Evolutionary conservation across 306 rosid genomes (phyloP).

Genomic region (Prunus salicina): DNA sequence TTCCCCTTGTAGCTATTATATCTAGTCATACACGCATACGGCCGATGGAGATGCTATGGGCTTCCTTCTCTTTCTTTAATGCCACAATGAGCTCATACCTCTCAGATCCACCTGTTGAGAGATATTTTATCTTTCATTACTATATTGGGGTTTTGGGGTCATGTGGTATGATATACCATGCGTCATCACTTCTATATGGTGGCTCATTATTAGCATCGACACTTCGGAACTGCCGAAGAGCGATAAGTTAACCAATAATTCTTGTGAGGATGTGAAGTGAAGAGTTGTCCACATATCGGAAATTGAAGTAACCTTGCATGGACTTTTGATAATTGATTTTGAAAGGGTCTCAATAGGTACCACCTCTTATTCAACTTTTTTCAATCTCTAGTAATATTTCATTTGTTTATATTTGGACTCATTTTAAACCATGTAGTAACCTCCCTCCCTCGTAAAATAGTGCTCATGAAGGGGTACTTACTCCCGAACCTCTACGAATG

Average conservation of each 20-base stretch:
- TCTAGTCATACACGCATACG: constrained; percentile 12
- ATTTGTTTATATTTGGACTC: too few relatives aligned
- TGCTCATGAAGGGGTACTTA: too few relatives aligned
- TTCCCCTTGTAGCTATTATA: constrained; percentile 27
- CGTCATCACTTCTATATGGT: not conserved
- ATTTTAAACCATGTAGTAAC: too few relatives aligned
- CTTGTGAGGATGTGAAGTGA: too few relatives aligned
- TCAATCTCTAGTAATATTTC: too few relatives aligned
- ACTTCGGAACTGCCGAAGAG: not conserved
- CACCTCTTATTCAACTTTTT: too few relatives aligned
- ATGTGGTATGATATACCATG: not conserved
- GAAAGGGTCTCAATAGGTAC: too few relatives aligned
- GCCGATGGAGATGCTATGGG: constrained; percentile 33
- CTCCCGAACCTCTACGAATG: too few relatives aligned
- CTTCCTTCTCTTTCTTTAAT: constrained; percentile 46
- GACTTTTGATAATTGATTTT: too few relatives aligned
- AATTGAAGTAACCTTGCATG: too few relatives aligned
- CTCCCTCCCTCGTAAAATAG: too few relatives aligned
- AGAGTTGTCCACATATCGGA: too few relatives aligned
- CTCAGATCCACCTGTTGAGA: not conserved
- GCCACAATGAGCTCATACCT: constrained; percentile 23
- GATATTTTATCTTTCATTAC: not conserved
- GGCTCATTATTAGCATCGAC: not conserved
- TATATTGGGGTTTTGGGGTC: not conserved
- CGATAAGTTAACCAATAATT: not conserved